Evolutionary conservation across 23 red algal genomes (phyloP), one percentile per base, ranked within the genome.

Genomic region (Gracilaria domingensis): DNA sequence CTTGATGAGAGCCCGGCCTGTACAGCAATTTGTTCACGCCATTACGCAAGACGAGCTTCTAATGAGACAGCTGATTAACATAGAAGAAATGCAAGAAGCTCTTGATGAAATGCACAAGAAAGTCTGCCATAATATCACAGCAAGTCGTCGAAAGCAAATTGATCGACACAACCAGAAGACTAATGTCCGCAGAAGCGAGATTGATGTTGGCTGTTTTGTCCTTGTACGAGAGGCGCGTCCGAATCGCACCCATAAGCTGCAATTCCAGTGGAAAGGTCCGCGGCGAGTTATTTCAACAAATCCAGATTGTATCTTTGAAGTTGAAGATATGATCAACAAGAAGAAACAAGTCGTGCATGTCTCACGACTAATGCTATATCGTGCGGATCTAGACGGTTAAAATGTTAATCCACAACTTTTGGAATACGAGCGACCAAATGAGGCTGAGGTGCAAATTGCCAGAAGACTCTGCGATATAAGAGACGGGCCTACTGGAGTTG

Each of bases 101-200:
- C 59, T 85, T 0, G 4, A 85, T 1, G 36, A 70, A 6, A 69
- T 85, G 59, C 59, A 85, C 36, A 69, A 85, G 51, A 32, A 45
- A 8, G 81, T 85, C 1, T 0, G 4, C 1, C 4, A 3, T 5
- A 26, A 5, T 40, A 59, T 85, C 45, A 51, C 4, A 6, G 49
- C 4, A 20, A 48, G 16, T 1, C 58, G 24, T 12, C 9, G 4
- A 50, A 55, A 59, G 49, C 2, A 18, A 6, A 6, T 85, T 1
- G 28, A 51, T 11, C 59, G 57, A 9, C 59, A 85, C 35, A 84
- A 64, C 57, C 1, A 59, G 12, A 84, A 84, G 80, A 84, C 49
- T 6, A 84, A 64, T 4, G 26, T 45, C 5, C 42, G 42, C 11
- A 4, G 29, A 8, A 30, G 9, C 42, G 50, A 79, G 28, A 55